Base-by-base conservation (phyloP, 768 basidiomycete species). In the Chalciporus sphaerocephalus region DNA sequence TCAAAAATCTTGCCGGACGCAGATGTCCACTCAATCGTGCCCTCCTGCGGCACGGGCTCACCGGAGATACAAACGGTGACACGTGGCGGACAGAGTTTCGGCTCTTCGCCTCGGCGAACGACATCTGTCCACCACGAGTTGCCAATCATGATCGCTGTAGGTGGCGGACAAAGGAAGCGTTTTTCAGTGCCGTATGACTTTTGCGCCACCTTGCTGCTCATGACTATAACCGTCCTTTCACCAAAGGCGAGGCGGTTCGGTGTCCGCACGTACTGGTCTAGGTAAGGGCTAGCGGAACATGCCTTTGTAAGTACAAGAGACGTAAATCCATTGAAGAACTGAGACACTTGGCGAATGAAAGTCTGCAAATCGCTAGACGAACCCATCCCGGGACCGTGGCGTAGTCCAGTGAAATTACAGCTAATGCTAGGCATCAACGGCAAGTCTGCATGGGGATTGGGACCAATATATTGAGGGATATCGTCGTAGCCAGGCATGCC, bases 201-300 rank as follows among this genome's bases (percentile, higher is more conserved):
- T 73, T 98, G 95, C 3, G 92, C 95, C 23, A 97, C 93, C 60
- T 88, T 92, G 62, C 88, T 92, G n/a, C 92, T 94, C 89, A 96
- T 93, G 57, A 98, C 87, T 50, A 97, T 87, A 49, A 98, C 81
- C 4, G 92, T 92, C 38, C 92, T 82, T 65, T 97, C 95, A 40
- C 95, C 95, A 56, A 87, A 87, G 1, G 87, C 87, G 37, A 96
- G 77, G 23, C 93, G 79, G 62, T 95, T 95, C 30, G 81, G 74
- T 17, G 92, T 80, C 25, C 83, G 78, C 40, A 93, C 79, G 62
- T 92, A 97, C 56, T 88, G 85, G 50, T 91, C 87, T 52, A 92
- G 71, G 66, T 81, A 89, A 10, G 89, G 89, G 20, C 86, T 88
- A 51, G 35, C 38, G 48, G 50, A 44, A 47, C 24, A 39, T 51